These are phyloP conservation scores for Peltaster fructicola DNA, from an alignment of 2,329 filamentous ascomycete species.

Conservation along the genomic window DNA sequence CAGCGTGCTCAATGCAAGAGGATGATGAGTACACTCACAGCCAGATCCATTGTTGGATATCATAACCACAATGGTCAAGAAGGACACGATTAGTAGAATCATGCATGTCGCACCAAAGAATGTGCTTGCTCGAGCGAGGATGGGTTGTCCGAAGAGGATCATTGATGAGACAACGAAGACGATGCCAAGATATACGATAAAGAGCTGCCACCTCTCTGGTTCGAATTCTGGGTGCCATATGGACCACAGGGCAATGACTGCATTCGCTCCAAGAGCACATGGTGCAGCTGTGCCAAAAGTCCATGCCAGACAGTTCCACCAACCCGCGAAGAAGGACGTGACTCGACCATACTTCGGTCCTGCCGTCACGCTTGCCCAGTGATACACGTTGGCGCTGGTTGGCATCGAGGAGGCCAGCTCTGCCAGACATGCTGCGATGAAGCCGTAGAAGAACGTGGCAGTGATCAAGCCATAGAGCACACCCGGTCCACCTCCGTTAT, in stretches of 20 bases:
- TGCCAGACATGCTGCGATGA: slow-evolving; percentile 33
- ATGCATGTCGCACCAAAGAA: slow-evolving; percentile 35
- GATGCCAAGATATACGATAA: slow-evolving; percentile 30
- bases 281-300: slow-evolving; percentile 28
- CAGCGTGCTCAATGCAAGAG: too few relatives aligned
- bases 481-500: slow-evolving; percentile 29
- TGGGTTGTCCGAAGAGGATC: slow-evolving; percentile 38
- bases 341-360: slow-evolving; percentile 29
- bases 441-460: slow-evolving; percentile 33
- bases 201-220: slow-evolving; percentile 33
- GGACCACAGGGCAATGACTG: slow-evolving; percentile 30
- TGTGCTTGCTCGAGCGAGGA: slow-evolving; percentile 33
- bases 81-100: slow-evolving; percentile 36
- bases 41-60: slow-evolving; percentile 26
- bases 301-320: slow-evolving; percentile 35
- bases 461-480: slow-evolving; percentile 32
- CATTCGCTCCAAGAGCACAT: slow-evolving; percentile 27
- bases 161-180: slow-evolving; percentile 29
- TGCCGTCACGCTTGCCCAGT: slow-evolving; percentile 34
- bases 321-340: slow-evolving; percentile 31
- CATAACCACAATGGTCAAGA: slow-evolving; percentile 40
- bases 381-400: slow-evolving; percentile 27
- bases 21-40: too few relatives aligned
- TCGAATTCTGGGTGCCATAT: slow-evolving; percentile 30
- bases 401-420: slow-evolving; percentile 28